phyloP scores from a whole-genome alignment of 768 basidiomycete genomes.

The Mycena pura region DNA sequence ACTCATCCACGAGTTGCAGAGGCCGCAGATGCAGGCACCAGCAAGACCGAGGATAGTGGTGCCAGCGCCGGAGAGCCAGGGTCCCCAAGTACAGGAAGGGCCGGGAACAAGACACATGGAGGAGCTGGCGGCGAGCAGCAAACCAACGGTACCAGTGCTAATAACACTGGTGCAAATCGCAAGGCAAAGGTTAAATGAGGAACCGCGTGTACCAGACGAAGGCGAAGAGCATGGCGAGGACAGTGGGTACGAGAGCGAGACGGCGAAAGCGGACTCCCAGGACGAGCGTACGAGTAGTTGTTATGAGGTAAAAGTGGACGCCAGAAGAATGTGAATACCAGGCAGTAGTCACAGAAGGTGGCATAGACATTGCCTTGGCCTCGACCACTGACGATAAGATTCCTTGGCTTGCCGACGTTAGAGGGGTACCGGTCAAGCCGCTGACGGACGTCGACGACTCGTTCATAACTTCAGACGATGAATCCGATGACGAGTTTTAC shows the following conservation, averaged over 20 bases:
- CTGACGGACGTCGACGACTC: conserved; percentile 1
- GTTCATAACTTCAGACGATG: conserved; percentile 13
- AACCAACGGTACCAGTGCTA: conserved; percentile 4
- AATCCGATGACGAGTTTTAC: conserved; percentile 33
- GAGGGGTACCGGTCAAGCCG: background rate
- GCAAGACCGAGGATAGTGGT: background rate
- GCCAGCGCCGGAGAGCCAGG: conserved; percentile 7
- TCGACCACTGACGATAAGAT: background rate
- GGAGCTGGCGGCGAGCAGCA: conserved; percentile 17
- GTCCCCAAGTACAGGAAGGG: background rate
- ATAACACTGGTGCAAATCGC: conserved; percentile 11
- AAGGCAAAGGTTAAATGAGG: conserved; percentile 19
- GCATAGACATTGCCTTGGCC: background rate
- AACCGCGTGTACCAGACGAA: conserved; percentile 20
- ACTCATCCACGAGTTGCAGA: conserved; percentile 24
- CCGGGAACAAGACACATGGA: conserved; percentile 25
- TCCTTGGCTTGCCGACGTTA: background rate
- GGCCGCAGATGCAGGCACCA: conserved; percentile 17
- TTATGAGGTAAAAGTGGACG: conserved; percentile 19
- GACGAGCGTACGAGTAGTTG: conserved; percentile 17
- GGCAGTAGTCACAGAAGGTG: background rate
- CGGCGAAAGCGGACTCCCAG: conserved; percentile 9
- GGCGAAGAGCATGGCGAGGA: conserved; percentile 14
- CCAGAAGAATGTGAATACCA: background rate
- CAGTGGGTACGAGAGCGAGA: conserved; percentile 13